Conservation (phyloP, 345 rosid species). For the Erucastrum elatum region DNA sequence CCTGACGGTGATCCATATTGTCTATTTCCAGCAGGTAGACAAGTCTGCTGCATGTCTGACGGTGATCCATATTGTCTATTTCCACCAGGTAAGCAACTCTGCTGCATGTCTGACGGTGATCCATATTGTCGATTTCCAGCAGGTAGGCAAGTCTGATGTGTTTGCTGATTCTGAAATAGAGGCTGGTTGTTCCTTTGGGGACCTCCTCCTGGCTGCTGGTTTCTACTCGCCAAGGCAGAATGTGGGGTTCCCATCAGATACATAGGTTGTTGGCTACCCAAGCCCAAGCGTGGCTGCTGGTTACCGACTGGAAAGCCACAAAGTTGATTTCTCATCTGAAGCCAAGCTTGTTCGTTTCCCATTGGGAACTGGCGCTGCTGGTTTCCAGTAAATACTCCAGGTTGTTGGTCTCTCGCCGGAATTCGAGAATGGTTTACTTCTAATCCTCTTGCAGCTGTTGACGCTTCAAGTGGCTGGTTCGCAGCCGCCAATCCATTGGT, state of each 20-base stretch:
- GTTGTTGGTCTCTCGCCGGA: conserved; percentile 24
- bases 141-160: conserved; percentile 22
- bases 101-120: conserved; percentile 17
- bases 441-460: conserved; percentile 6
- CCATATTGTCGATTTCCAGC: conserved; percentile 18
- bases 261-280: conserved; percentile 30
- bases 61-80: conserved; percentile 19
- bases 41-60: conserved; percentile 13
- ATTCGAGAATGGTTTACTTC: conserved; percentile 13
- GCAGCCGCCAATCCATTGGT: conserved; percentile 29
- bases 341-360: conserved; percentile 32
- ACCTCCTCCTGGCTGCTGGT: conserved; percentile 32
- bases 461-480: conserved; percentile 14
- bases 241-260: conserved; percentile 26
- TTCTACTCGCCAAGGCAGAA: conserved; percentile 23
- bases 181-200: conserved; percentile 23
- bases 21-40: conserved; percentile 14
- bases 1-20: conserved; percentile 11
- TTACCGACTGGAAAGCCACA: conserved; percentile 26
- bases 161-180: conserved; percentile 29
- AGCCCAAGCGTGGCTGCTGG: conserved; percentile 38
- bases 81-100: conserved; percentile 12
- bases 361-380: conserved; percentile 33
- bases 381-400: conserved; percentile 21
- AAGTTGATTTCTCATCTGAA: conserved; percentile 30